Evolutionary conservation across 1,284 basidiomycete species (phyloP).

Genomic region (Paramarasmius palmivorus): DNA sequence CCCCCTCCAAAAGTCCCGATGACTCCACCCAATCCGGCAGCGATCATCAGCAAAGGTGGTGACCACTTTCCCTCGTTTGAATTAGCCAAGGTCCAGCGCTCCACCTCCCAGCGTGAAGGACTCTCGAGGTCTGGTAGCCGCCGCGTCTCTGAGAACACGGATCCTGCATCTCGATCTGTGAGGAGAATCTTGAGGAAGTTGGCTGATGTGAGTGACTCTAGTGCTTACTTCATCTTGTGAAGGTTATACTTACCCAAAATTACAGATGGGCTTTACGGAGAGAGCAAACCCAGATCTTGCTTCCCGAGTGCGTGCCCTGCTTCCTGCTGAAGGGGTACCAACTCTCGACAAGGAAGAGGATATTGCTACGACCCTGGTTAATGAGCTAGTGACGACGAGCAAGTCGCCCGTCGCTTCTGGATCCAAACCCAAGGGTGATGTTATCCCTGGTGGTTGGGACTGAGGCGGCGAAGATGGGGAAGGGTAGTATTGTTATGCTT

Average conservation of each 20-base stretch:
- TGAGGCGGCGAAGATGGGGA: too few relatives aligned
- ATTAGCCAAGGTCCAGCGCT: not conserved
- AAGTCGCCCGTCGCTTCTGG: slow-evolving; percentile 36
- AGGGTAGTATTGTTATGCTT: too few relatives aligned
- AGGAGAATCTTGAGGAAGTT: slow-evolving; percentile 50
- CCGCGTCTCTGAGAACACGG: slow-evolving; percentile 24
- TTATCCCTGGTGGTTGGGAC: too few relatives aligned
- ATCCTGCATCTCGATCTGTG: slow-evolving; percentile 37
- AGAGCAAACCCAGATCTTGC: slow-evolving; percentile 51
- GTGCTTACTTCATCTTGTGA: slow-evolving; percentile 1
- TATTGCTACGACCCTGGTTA: slow-evolving; percentile 63
- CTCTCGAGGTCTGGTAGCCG: slow-evolving; percentile 20
- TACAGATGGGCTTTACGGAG: slow-evolving; percentile 73
- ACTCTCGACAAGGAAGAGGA: slow-evolving; percentile 59
- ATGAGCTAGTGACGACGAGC: slow-evolving; percentile 49
- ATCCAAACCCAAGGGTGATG: too few relatives aligned
- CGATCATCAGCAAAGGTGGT: not conserved
- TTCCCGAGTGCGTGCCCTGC: slow-evolving; percentile 49
- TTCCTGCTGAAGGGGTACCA: slow-evolving; percentile 42
- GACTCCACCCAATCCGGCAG: not conserved
- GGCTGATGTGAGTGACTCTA: slow-evolving; percentile 42
- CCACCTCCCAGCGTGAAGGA: not conserved
- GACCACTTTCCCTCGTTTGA: not conserved
- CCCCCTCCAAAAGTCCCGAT: slow-evolving; percentile 8
- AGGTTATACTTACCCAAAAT: slow-evolving; percentile 15